Base-by-base conservation (phyloP, 345 rosid species). In the Psidium friedrichsthalianum region DNA sequence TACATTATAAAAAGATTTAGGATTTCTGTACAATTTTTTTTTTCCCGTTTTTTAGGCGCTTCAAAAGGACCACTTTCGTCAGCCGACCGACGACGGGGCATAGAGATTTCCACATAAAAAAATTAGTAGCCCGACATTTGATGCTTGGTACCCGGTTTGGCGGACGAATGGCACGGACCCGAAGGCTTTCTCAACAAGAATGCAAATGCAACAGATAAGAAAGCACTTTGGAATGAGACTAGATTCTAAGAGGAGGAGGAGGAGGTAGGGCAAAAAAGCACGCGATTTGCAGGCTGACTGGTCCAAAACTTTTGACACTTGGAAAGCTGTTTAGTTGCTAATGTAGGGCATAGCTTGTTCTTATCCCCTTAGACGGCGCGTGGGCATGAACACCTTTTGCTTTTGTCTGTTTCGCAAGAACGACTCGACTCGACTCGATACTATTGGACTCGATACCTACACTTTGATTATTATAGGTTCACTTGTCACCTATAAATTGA, bases 1-100 rank as follows among this genome's bases (percentile, higher is more conserved):
- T 16, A 0, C 47, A 1, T 0, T 3, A 4, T 2, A 64, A 3
- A 3, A 18, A 69, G 24, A 69, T 32, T 32, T 69, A 8, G 12
- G 12, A 69, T 69, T 69, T 18, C 24, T 32, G 6, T 69, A 12
- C 18, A 8, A 1, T 29, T 18, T 18, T 36, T 64, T 64, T 36
- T 36, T 36, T 36, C 3, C 2, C 6, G 29, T 40, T 69, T 64
- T 64, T 0, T 3, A 18, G 47, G 44, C 0, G 78, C 13, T 16
- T 18, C 11, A 11, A 36, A 32, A 32, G 24, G 47, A 32, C 40
- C 21, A 7, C 21, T 61, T 61, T 40, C 11, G 42, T 29, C 42
- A 18, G 74, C 42, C 42, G 32, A 61, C 29, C 42, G 11, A 29
- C 40, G 74, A 7, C 42, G 9, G 14, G 13, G 42, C 44, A 64